phyloP scores from a whole-genome alignment of 1,139 yeast species.

The Arxiozyma telluris region DNA sequence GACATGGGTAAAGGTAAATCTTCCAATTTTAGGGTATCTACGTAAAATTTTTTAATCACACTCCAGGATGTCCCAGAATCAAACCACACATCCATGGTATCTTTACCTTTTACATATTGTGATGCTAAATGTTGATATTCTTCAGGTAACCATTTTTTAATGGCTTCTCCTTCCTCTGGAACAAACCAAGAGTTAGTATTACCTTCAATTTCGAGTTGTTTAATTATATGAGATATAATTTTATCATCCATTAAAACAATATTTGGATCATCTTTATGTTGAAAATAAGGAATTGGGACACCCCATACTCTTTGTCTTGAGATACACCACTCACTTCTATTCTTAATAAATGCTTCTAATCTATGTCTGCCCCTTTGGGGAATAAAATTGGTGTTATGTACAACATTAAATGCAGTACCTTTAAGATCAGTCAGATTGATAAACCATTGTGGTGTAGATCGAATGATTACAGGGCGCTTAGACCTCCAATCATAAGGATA shows the following conservation, averaged over 20 bases:
- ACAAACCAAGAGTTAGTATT: conserved; percentile 68
- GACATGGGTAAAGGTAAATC: conserved; percentile 38
- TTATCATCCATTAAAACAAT: conserved; percentile 27
- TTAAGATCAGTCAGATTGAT: conserved; percentile 76
- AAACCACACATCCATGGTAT: conserved; percentile 98
- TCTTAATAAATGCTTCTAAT: conserved; percentile 58
- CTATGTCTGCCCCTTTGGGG: conserved; percentile 71
- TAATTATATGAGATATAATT: conserved; percentile 29
- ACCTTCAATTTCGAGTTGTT: conserved; percentile 35
- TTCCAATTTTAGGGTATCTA: conserved; percentile 22
- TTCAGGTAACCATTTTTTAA: conserved; percentile 67
- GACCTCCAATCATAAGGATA: conserved; percentile 98
- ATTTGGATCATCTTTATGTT: conserved; percentile 41
- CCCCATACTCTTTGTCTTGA: conserved; percentile 99
- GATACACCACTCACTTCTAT: conserved; percentile 94
- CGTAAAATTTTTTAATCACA: conserved; percentile 35
- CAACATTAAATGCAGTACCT: conserved; percentile 47
- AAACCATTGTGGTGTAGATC: conserved; percentile 97
- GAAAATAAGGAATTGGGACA: conserved; percentile 88
- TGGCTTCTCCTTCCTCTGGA: conserved; percentile 35
- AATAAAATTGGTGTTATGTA: conserved; percentile 54
- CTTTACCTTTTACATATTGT: conserved; percentile 55
- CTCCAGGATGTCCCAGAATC: conserved; percentile 96
- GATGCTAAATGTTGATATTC: conserved; percentile 34
- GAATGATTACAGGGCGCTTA: conserved; percentile 84